Evolutionary conservation across 2,329 filamentous ascomycete genomes (phyloP).

Genomic region (Dactylellina cionopaga): DNA sequence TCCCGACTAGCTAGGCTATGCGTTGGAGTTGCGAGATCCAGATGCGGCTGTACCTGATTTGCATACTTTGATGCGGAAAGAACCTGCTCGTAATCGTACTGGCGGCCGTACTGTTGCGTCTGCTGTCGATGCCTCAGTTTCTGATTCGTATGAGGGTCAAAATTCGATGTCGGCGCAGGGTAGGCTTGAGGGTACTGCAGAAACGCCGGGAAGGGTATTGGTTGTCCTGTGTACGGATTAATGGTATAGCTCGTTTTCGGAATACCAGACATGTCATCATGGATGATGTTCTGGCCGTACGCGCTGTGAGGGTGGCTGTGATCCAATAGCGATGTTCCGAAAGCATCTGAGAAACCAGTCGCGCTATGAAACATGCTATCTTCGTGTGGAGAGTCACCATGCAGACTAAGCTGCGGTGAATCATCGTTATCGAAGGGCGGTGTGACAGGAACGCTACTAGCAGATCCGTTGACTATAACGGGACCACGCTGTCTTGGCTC

Average conservation of each 20-base stretch:
- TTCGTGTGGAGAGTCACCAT: conserved; percentile 39
- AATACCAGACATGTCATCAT: conserved; percentile 31
- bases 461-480: conserved; percentile 62
- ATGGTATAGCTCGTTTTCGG: conserved; percentile 31
- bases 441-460: conserved; percentile 47
- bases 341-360: conserved; percentile 22
- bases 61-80: conserved; percentile 27
- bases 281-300: conserved; percentile 21
- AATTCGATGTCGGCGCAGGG: conserved; percentile 16
- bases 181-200: conserved; percentile 23
- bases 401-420: conserved; percentile 38
- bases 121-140: conserved; percentile 38
- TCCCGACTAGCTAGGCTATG: conserved; percentile 19
- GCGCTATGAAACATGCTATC: conserved; percentile 27
- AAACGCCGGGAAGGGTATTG: conserved; percentile 26
- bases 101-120: conserved; percentile 42
- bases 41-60: conserved; percentile 35
- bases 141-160: conserved; percentile 29
- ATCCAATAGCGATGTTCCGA: conserved; percentile 21
- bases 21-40: conserved; percentile 40
- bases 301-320: conserved; percentile 23
- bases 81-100: conserved; percentile 35
- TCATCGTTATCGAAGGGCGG: conserved; percentile 44
- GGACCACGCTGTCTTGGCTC: conserved; percentile 57
- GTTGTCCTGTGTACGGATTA: conserved; percentile 28